These are phyloP conservation scores for Imleria badia DNA, from an alignment of 768 basidiomycete species.

Conservation along the genomic window DNA sequence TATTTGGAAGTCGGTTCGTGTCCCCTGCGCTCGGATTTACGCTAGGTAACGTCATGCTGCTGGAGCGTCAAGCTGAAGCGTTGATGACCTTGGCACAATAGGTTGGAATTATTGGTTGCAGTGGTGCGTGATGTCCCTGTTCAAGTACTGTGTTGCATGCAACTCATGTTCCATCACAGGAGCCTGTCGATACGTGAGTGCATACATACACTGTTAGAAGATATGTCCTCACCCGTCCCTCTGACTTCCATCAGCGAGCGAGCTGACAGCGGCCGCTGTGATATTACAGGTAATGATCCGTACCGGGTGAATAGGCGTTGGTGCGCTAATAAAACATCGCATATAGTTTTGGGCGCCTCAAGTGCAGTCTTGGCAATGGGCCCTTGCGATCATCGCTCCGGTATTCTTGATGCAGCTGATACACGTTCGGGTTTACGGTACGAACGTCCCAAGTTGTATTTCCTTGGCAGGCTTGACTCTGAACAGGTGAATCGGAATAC, in stretches of 20 bases:
- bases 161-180: constrained; percentile 24
- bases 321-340: not conserved
- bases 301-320: not conserved
- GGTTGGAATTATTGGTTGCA: constrained; percentile 63
- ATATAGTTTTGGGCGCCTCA: constrained; percentile 45
- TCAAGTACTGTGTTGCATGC: not conserved
- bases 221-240: constrained; percentile 10
- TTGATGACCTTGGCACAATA: constrained; percentile 7
- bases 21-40: constrained; percentile 62
- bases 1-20: constrained; percentile 57
- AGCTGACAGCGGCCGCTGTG: constrained; percentile 56
- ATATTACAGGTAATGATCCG: constrained; percentile 41
- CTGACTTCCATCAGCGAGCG: constrained; percentile 42
- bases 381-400: constrained; percentile 52
- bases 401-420: constrained; percentile 54
- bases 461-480: not conserved
- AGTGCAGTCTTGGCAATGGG: constrained; percentile 55
- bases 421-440: constrained; percentile 56
- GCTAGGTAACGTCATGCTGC: constrained; percentile 35
- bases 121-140: constrained; percentile 28
- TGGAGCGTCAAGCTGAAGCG: not conserved
- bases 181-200: constrained; percentile 39
- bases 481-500: constrained; percentile 56
- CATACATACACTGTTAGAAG: not conserved
- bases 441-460: not conserved